These are phyloP conservation scores for Aspergillus sp. DNA, from an alignment of 2,329 filamentous ascomycete species.

Conservation along the genomic window DNA sequence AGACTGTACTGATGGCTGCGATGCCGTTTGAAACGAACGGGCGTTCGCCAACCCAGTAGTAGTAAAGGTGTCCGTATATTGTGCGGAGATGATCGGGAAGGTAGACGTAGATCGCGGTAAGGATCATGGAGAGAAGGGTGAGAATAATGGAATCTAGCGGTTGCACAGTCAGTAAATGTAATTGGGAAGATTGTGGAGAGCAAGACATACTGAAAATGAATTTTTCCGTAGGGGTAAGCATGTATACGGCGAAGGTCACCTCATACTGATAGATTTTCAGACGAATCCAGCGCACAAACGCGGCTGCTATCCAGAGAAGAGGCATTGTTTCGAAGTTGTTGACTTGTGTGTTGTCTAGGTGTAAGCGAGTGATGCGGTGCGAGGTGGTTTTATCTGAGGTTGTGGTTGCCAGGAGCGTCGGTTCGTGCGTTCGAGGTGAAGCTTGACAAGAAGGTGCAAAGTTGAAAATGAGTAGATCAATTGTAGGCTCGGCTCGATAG, in stretches of 20 bases:
- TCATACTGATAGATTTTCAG: constrained; percentile 98
- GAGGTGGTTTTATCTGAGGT: background rate
- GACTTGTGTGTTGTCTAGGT: background rate
- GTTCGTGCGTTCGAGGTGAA: background rate
- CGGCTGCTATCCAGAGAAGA: constrained; percentile 43
- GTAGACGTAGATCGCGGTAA: constrained; percentile 86
- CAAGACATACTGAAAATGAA: constrained; percentile 84
- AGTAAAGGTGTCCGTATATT: constrained; percentile 82
- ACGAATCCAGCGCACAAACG: constrained; percentile 78
- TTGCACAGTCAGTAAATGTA: background rate
- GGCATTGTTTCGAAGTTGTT: constrained; percentile 21
- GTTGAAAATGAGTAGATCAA: background rate
- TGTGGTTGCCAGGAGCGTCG: background rate
- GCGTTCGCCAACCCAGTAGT: constrained; percentile 84
- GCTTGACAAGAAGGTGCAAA: background rate
- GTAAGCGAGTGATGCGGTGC: background rate
- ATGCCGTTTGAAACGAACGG: constrained; percentile 36
- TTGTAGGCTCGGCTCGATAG: background rate
- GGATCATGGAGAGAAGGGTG: constrained; percentile 80
- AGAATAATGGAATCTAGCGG: constrained; percentile 81
- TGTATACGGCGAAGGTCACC: constrained; percentile 94
- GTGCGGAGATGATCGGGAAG: constrained; percentile 86
- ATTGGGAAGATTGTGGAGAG: background rate
- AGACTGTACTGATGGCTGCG: constrained; percentile 33
- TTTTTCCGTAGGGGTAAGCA: constrained; percentile 94